Percentiles rank a stretch among this genome's conserved stretches.
Evolutionary conservation across 1,284 basidiomycete genomes (phyloP).

Genomic region (Melanopsichium pennsylvanicum): DNA sequence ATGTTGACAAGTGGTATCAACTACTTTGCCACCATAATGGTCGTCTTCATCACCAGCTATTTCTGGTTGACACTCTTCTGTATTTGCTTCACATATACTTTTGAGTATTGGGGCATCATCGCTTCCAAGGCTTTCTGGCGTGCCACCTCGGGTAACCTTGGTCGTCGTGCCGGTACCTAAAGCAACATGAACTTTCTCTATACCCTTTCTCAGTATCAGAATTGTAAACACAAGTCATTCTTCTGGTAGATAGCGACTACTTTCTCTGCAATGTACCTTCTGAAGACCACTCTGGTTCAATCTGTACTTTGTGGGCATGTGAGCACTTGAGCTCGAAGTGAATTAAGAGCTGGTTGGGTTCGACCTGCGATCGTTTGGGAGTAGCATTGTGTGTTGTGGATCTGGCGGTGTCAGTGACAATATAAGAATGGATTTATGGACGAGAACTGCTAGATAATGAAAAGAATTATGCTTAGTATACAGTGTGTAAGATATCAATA

Average conservation of each 20-base stretch:
- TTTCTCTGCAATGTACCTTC: conserved; percentile 3
- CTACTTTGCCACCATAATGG: conserved; percentile 52
- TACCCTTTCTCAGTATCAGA: conserved; percentile 16
- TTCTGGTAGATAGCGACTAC: too few relatives aligned
- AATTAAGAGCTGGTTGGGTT: too few relatives aligned
- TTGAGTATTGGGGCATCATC: conserved; percentile 55
- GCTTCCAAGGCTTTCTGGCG: conserved; percentile 56
- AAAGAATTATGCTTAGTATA: conserved; percentile 5
- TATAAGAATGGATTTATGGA: too few relatives aligned
- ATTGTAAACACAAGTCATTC: too few relatives aligned
- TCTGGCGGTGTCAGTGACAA: too few relatives aligned
- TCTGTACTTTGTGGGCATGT: too few relatives aligned
- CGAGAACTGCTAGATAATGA: background rate
- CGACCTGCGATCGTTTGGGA: background rate
- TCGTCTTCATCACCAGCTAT: conserved; percentile 51
- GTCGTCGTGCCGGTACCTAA: conserved; percentile 34
- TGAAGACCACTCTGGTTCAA: too few relatives aligned
- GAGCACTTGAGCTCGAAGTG: too few relatives aligned
- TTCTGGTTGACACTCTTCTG: conserved; percentile 44
- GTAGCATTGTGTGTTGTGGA: background rate
- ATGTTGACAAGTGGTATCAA: conserved; percentile 36
- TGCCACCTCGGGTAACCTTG: conserved; percentile 45
- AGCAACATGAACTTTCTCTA: background rate
- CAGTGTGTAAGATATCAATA: background rate
- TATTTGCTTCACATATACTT: conserved; percentile 52